A percentile compares a stretch with the other conserved stretches of the same genome.
These are phyloP conservation scores for Entomophthora muscae DNA, from an alignment of 371 early-diverging fungal species.

Conservation along the genomic window DNA sequence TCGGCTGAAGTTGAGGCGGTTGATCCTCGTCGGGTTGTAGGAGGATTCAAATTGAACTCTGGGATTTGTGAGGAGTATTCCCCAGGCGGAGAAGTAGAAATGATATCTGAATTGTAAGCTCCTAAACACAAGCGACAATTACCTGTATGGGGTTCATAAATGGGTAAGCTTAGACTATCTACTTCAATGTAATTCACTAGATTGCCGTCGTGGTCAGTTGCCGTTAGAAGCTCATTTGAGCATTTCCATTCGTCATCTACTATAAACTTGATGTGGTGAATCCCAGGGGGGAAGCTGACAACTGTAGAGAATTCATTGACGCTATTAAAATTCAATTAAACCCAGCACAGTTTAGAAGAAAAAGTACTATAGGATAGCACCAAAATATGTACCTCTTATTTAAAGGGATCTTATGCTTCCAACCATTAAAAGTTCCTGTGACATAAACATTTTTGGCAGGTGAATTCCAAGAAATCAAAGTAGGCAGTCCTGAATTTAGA, in stretches of 20 bases:
- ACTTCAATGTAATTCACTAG: constrained; percentile 89
- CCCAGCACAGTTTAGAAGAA: background rate
- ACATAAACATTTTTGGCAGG: constrained; percentile 76
- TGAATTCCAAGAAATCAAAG: constrained; percentile 81
- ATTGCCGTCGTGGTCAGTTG: constrained; percentile 86
- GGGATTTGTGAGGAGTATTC: constrained; percentile 5
- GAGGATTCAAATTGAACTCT: constrained; percentile 2
- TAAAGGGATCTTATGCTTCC: constrained; percentile 83
- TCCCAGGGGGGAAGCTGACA: constrained; percentile 76
- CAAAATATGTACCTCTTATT: constrained; percentile 15
- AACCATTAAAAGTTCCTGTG: constrained; percentile 94
- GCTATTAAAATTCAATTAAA: constrained; percentile 14
- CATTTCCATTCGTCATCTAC: constrained; percentile 97
- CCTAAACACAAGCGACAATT: background rate
- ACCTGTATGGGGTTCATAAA: background rate
- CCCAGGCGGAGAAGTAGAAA: constrained; percentile 9
- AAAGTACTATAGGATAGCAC: background rate
- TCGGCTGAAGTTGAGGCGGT: background rate
- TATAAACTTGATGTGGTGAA: constrained; percentile 90
- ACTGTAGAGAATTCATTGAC: constrained; percentile 61
- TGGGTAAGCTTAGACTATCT: background rate
- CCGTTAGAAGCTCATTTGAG: constrained; percentile 72
- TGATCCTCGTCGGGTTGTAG: background rate
- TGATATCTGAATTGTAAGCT: background rate
- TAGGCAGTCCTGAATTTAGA: constrained; percentile 23